Evolutionary conservation across 805 yeast species (phyloP).

Genomic region (Candida ortonii): DNA sequence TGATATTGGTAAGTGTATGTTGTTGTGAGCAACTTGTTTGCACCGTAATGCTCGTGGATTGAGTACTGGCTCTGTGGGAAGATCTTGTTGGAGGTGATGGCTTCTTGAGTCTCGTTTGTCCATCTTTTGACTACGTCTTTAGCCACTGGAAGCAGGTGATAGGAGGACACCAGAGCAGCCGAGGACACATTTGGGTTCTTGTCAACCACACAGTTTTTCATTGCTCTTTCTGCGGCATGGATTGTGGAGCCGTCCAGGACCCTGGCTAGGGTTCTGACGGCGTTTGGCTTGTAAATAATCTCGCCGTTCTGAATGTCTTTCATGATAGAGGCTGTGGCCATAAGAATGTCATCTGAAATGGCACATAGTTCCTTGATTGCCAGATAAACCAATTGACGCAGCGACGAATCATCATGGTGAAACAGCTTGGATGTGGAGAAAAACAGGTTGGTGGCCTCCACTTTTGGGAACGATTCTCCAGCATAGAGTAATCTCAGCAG

Average conservation of each 20-base stretch:
- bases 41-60: constrained; percentile 55
- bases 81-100: constrained; percentile 63
- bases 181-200: constrained; percentile 82
- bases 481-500: constrained; percentile 75
- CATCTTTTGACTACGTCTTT: constrained; percentile 91
- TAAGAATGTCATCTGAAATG: constrained; percentile 85
- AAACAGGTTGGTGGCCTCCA: constrained; percentile 88
- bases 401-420: constrained; percentile 82
- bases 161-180: constrained; percentile 91
- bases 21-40: constrained; percentile 57
- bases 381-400: constrained; percentile 90
- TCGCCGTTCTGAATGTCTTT: constrained; percentile 94
- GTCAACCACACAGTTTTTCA: constrained; percentile 91
- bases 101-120: constrained; percentile 91
- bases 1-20: constrained; percentile 90
- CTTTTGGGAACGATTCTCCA: constrained; percentile 84
- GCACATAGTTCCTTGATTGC: constrained; percentile 88
- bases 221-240: constrained; percentile 86
- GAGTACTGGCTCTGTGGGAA: constrained; percentile 49
- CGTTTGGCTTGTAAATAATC: constrained; percentile 84
- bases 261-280: constrained; percentile 85
- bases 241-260: constrained; percentile 90
- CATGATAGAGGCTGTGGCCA: constrained; percentile 98
- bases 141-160: constrained; percentile 85
- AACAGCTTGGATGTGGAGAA: constrained; percentile 92